These are phyloP conservation scores for Aspergillus coremiiformis DNA, from an alignment of 495 filamentous ascomycete genomes.

Conservation along the genomic window DNA sequence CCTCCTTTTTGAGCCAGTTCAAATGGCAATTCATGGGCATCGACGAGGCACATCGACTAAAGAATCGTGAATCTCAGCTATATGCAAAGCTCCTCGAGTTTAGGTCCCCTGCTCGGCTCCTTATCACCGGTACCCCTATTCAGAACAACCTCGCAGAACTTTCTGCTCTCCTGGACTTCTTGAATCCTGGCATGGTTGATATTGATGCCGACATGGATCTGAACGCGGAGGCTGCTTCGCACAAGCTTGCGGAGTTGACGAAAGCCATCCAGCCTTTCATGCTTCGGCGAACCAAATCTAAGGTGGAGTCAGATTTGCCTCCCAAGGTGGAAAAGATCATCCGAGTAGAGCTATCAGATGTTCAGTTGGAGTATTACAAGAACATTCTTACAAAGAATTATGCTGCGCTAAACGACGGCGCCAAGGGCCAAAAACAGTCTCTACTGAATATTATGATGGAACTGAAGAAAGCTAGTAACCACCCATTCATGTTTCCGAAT, in stretches of 20 bases:
- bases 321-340: constrained; percentile 99
- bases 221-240: constrained; percentile 57
- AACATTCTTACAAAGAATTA: constrained; percentile 98
- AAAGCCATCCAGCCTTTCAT: constrained; percentile 79
- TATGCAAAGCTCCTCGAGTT: constrained; percentile 81
- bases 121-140: constrained; percentile 96
- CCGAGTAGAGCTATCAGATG: constrained; percentile 88
- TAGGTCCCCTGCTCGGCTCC: constrained; percentile 71
- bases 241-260: constrained; percentile 64
- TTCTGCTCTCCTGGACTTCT: constrained; percentile 85
- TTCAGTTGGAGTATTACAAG: constrained; percentile 96
- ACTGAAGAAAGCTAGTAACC: constrained; percentile 96
- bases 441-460: constrained; percentile 99
- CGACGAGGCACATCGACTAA: constrained; percentile 94
- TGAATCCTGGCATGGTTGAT: constrained; percentile 79
- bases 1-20: constrained; percentile 68
- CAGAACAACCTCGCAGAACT: constrained; percentile 95
- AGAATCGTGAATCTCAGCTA: constrained; percentile 89
- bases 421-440: constrained; percentile 82
- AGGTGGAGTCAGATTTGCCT: constrained; percentile 89
- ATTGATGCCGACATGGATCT: constrained; percentile 88
- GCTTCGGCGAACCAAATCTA: constrained; percentile 93
- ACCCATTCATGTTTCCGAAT: constrained; percentile 93
- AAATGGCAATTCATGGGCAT: constrained; percentile 97
- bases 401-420: constrained; percentile 82